Base-by-base conservation (phyloP, 352 stramenopile species). In the Halophytophthora polymorphica region DNA sequence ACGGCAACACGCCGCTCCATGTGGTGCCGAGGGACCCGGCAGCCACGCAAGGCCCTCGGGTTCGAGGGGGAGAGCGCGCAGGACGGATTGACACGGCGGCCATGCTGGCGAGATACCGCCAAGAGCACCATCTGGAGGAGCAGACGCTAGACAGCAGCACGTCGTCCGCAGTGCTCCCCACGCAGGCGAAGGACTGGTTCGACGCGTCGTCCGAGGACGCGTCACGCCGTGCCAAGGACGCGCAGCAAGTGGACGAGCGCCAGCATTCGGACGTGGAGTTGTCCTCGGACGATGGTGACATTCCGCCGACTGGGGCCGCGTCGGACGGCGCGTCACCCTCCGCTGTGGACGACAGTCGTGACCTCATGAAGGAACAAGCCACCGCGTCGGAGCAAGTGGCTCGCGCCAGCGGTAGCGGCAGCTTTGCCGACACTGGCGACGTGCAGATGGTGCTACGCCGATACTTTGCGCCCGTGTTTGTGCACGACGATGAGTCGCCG, bases 401-500 rank as follows among this genome's bases (percentile, higher is more conserved):
- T 54, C 6, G 39, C 53, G 22, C 63, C 61, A 33, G 49, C 35
- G 15, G 34, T 47, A n/a, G 40, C 15, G 34, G n/a, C 43, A 66
- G 65, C 49, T 56, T 50, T 38, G 57, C 71, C 18, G 64, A 60
- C 21, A 61, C 56, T 1, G 49, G 50, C 17, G 64, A 70, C 38
- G 56, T 77, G 6, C 58, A 74, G 34, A 55, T 77, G 56, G 64
- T 72, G 29, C 34, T 81, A 22, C 71, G 64, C 4, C 75, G 69
- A 23, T 87, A 76, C 46, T 91, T 86, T 58, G 71, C 75, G 12
- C 78, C 75, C 29, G 58, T 77, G 25, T 60, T 88, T 28, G 73
- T 76, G 19, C 54, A 62, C 2, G 75, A 86, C 22, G 73, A 88
- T 11, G 54, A 81, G 7, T 67, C 54, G 3, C 49, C 59, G 6